Conservation (phyloP, 108 stramenopile genomes). For the Fragilaria crotonensis region DNA sequence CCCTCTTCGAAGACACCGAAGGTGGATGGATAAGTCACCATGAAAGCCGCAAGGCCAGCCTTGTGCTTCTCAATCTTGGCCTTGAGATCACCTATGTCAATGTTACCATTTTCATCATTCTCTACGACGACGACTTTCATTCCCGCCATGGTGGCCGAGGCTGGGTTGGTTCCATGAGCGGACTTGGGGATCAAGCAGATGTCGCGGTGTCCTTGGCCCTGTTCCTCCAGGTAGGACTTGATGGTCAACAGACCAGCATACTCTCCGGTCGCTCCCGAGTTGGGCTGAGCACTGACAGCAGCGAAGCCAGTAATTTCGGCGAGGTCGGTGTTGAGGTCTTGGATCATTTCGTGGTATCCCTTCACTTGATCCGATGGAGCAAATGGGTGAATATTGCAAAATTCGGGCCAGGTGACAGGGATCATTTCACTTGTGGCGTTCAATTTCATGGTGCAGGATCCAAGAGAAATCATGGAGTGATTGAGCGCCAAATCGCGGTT, state of each 20-base stretch:
- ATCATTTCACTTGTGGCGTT: slow-evolving; percentile 98
- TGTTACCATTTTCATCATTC: slow-evolving; percentile 89
- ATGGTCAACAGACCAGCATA: slow-evolving; percentile 95
- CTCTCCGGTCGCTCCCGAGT: slow-evolving; percentile 97
- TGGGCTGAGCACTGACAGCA: slow-evolving; percentile 97
- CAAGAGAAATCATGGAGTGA: slow-evolving; percentile 98
- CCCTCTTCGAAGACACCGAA: slow-evolving; percentile 98
- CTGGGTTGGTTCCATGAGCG: slow-evolving; percentile 99
- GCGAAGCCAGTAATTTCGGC: slow-evolving; percentile 98
- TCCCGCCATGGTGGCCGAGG: slow-evolving; percentile 93
- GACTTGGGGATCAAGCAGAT: slow-evolving; percentile 98
- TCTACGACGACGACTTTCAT: slow-evolving; percentile 97
- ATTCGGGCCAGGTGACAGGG: slow-evolving; percentile 97
- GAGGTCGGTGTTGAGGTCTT: slow-evolving; percentile 89
- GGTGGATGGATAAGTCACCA: slow-evolving; percentile 99
- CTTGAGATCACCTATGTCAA: slow-evolving; percentile 87
- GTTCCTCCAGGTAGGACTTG: slow-evolving; percentile 76
- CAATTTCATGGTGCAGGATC: slow-evolving; percentile 99
- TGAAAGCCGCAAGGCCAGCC: slow-evolving; percentile 91
- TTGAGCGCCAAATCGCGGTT: slow-evolving; percentile 96
- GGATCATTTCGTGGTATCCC: slow-evolving; percentile 94
- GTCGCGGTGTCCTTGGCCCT: slow-evolving; percentile 88
- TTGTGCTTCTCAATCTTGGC: slow-evolving; percentile 91
- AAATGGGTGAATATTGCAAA: slow-evolving; percentile 97
- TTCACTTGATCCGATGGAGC: slow-evolving; percentile 89